phyloP scores from a whole-genome alignment of 208 protist species.

The Acanthamoeba divionensis region DNA sequence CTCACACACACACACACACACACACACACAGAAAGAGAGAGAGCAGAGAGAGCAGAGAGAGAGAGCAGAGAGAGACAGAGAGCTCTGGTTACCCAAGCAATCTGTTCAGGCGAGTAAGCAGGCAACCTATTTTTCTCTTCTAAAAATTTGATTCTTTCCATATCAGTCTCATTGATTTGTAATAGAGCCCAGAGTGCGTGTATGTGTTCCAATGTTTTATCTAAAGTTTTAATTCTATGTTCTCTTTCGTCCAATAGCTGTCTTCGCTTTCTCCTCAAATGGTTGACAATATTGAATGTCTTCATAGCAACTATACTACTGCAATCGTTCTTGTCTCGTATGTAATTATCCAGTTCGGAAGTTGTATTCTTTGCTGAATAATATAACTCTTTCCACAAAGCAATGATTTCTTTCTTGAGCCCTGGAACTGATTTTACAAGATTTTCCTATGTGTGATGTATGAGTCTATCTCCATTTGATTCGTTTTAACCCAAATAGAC shows the following conservation, averaged over 20 bases:
- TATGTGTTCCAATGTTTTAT: constrained; percentile 21
- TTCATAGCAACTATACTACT: neutral
- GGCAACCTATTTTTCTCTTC: neutral
- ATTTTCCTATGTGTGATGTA: neutral
- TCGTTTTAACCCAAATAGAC: neutral
- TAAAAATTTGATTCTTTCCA: neutral
- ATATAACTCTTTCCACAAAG: constrained; percentile 13
- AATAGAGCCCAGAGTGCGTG: neutral
- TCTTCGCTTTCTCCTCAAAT: neutral
- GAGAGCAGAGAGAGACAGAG: too few species aligned
- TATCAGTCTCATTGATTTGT: neutral
- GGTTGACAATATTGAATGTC: neutral
- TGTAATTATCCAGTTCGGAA: neutral
- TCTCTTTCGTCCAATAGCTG: neutral
- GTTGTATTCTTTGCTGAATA: neutral
- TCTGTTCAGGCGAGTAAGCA: neutral
- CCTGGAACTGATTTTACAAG: neutral
- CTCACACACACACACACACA: neutral
- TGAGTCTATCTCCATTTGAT: neutral
- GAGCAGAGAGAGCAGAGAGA: neutral
- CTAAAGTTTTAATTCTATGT: neutral
- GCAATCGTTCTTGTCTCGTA: neutral
- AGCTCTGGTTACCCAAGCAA: constrained; percentile 13
- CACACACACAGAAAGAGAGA: too few species aligned
- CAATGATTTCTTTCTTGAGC: neutral